Evolutionary conservation across 495 filamentous ascomycete genomes (phyloP), one percentile per base, ranked within the genome.

Genomic region (Pseudomonodictys pantanalensis): DNA sequence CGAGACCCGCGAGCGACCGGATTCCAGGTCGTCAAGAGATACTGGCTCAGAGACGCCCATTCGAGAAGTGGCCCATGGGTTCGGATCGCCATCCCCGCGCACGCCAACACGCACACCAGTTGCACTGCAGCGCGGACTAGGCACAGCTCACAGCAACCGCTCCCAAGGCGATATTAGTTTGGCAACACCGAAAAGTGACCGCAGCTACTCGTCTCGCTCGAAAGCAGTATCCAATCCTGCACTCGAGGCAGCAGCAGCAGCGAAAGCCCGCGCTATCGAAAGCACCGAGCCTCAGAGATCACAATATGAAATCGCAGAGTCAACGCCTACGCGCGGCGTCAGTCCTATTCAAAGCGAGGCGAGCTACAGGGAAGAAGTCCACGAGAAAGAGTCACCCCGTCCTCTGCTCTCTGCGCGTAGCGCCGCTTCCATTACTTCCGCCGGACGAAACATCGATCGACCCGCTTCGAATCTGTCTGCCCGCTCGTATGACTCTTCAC

Each of bases 311-410:
- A 71, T 72, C 53, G 70, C 58, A 6, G 74, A 80, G 26, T 74
- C 79, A 6, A 79, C 79, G 2, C 62, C 58, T 2, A 60, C 56
- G 24, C 78, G 87, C 26, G 82, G 82, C 12, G 72, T 92, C 20
- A 95, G 91, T 71, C 91, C 91, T 0, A 90, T 95, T 50, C 91
- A 92, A 60, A 95, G 91, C 56, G 86, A 93, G 25, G 89, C 89
- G 0, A 91, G 91, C 51, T 88, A 86, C 60, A 82, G 79, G 7
- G 75, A 79, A 52, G 79, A 79, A 26, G 79, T 76, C 17, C 71
- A 79, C 74, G 41, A 28, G 20, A 56, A 25, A n/a, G 49, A 82
- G 39, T 46, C 60, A 24, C 39, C 63, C 2, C 41, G 56, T 9
- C 64, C 66, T 43, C 26, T 64, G 22, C 42, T 48, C 18, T 59